phyloP scores from a whole-genome alignment of 2,329 filamentous ascomycete genomes.

The Aureobasidium lini region DNA sequence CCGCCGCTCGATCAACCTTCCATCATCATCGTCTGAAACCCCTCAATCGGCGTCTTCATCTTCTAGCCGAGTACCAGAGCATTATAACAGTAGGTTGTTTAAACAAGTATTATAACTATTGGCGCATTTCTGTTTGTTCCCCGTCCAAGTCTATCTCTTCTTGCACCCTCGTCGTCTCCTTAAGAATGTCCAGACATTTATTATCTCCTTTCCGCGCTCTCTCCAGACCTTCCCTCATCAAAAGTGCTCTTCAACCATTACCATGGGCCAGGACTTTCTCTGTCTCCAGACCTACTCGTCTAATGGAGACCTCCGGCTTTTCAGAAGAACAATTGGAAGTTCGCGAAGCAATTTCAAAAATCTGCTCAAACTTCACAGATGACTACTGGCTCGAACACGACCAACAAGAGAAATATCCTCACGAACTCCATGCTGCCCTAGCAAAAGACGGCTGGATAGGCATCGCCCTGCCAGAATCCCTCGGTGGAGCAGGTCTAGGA shows the following conservation, averaged over 20 bases:
- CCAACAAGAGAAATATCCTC: constrained; percentile 61
- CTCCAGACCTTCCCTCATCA: neutral
- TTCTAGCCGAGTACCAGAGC: neutral
- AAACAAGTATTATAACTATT: neutral
- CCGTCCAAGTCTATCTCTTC: neutral
- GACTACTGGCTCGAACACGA: constrained; percentile 69
- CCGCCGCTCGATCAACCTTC: neutral
- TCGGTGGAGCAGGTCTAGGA: constrained; percentile 67
- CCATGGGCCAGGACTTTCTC: constrained; percentile 22
- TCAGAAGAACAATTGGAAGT: constrained; percentile 36
- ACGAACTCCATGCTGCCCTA: constrained; percentile 67
- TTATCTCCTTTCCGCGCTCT: neutral
- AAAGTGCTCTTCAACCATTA: neutral
- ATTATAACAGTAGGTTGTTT: neutral
- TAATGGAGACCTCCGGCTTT: constrained; percentile 27
- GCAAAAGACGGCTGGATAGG: constrained; percentile 74
- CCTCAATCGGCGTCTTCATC: constrained; percentile 1
- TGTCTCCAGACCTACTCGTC: neutral
- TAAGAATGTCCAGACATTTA: neutral
- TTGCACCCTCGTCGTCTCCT: neutral
- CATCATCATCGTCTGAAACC: neutral
- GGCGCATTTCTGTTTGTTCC: too few species aligned
- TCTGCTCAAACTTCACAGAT: constrained; percentile 36
- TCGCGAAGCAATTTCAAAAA: constrained; percentile 37
- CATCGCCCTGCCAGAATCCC: constrained; percentile 66